Evolutionary conservation across 306 rosid species (phyloP), one percentile per base, ranked within the genome.

Genomic region (Datisca glomerata): DNA sequence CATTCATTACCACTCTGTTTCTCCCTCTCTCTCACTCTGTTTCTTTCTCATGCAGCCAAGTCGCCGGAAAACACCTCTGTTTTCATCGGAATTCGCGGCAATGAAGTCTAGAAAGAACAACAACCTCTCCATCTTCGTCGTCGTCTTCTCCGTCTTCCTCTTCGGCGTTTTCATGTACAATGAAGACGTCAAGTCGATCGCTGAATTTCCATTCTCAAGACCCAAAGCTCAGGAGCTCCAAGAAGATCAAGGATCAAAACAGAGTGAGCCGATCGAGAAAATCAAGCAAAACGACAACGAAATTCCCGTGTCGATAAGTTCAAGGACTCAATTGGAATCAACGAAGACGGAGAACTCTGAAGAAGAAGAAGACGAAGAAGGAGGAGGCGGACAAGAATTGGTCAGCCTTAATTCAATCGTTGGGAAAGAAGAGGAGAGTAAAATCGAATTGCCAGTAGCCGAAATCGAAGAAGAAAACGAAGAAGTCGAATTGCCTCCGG

Each of bases 151-250:
- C 16, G 27, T 77, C 1, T 77, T 89, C 50, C 73, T 89, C 36
- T 64, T 89, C n/a, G 98, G 91, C 7, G 51, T 68, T 12, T 84
- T 89, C 77, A 83, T 89, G 70, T 84, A 80, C 68, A 77, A 67
- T 8, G 91, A 84, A 47, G 93, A 80, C 32, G 73, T 83, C 0
- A 89, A 72, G 43, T 77, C 95, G 22, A 72, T 83, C 0, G 75
- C 95, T 0, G 74, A 80, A n/a, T 77, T 80, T 20, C 69, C 95
- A 4, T 75, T 89, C 37, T 70, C 78, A 2, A 47, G 48, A 42
- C 66, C 67, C 3, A 71, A 72, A 60, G 43, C 66, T 18, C 78
- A 76, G 55, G 75, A 74, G 52, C 60, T 68, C 45, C 83, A 48
- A 45, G 68, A 65, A 55, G 47, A 16, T n/a, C n/a, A n/a, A 21